Evolutionary conservation across 768 basidiomycete species (phyloP).

Genomic region (Collybia nuda): DNA sequence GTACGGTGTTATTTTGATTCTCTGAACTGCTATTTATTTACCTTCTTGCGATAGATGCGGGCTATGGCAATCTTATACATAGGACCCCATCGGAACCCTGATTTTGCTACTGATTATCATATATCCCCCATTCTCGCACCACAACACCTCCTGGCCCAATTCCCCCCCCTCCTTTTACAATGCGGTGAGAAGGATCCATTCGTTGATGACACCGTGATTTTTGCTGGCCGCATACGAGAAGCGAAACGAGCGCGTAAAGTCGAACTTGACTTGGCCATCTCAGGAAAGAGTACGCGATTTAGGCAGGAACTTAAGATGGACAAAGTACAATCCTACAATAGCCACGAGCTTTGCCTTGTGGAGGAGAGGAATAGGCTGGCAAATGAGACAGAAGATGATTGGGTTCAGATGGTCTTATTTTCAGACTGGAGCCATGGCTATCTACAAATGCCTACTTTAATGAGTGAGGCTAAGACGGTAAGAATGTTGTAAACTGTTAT

Average conservation of each 20-base stretch:
- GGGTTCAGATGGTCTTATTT: slow-evolving; percentile 92
- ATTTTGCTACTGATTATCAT: slow-evolving; percentile 93
- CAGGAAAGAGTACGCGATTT: slow-evolving; percentile 61
- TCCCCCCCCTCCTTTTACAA: slow-evolving; percentile 91
- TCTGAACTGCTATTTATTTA: slow-evolving; percentile 3
- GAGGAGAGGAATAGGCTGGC: slow-evolving; percentile 61
- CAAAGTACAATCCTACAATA: slow-evolving; percentile 29
- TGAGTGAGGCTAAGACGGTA: slow-evolving; percentile 75
- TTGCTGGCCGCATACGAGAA: slow-evolving; percentile 91
- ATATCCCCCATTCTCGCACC: slow-evolving; percentile 95
- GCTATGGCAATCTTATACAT: slow-evolving; percentile 99
- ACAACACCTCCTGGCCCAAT: slow-evolving; percentile 78
- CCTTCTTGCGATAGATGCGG: slow-evolving; percentile 74
- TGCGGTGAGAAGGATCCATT: slow-evolving; percentile 95
- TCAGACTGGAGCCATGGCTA: slow-evolving; percentile 98
- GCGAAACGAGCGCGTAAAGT: slow-evolving; percentile 84
- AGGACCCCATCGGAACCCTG: slow-evolving; percentile 90
- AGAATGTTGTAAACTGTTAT: slow-evolving; percentile 15
- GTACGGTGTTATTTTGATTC: slow-evolving; percentile 44
- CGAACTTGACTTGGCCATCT: slow-evolving; percentile 64
- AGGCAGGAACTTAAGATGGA: slow-evolving; percentile 69
- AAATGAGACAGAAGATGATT: slow-evolving; percentile 83
- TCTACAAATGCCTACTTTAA: slow-evolving; percentile 89
- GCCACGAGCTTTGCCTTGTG: slow-evolving; percentile 37
- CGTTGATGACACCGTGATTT: slow-evolving; percentile 97